Conservation (phyloP, 176 grass and related monocot genomes). For the Cenchrus americanus region DNA sequence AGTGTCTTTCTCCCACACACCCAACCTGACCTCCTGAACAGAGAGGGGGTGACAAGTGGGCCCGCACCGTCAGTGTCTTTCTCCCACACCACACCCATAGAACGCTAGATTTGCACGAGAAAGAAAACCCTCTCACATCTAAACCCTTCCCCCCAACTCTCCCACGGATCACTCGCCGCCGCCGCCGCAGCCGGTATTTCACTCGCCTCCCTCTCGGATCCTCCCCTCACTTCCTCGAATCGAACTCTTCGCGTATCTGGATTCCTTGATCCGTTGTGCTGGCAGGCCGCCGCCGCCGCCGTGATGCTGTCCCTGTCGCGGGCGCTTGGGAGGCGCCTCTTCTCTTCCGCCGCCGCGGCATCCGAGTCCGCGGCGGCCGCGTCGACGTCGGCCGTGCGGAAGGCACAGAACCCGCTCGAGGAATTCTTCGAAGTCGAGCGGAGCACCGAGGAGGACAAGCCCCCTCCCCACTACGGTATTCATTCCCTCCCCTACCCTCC, state of each 20-base stretch:
- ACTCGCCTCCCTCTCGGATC: background rate
- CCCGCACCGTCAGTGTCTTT: background rate
- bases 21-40: background rate
- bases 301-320: constrained; percentile 75
- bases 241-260: background rate
- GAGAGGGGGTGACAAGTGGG: background rate
- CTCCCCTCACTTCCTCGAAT: background rate
- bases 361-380: constrained; percentile 52
- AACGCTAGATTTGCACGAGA: background rate
- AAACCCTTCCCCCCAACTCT: constrained; percentile 32
- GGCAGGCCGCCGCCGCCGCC: constrained; percentile 14
- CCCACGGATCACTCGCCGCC: constrained; percentile 30
- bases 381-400: constrained; percentile 42
- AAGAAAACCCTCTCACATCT: constrained; percentile 37
- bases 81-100: too few relatives aligned
- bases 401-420: constrained; percentile 80
- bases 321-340: constrained; percentile 58
- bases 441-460: constrained; percentile 71
- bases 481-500: background rate
- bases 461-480: constrained; percentile 73
- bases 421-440: constrained; percentile 93
- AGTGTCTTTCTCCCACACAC: background rate
- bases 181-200: constrained; percentile 23
- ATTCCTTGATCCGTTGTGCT: background rate
- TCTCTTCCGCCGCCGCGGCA: constrained; percentile 41